Percentiles rank a stretch among this genome's conserved stretches.
Conservation (phyloP, 768 basidiomycete genomes). For the Suillus lakei region DNA sequence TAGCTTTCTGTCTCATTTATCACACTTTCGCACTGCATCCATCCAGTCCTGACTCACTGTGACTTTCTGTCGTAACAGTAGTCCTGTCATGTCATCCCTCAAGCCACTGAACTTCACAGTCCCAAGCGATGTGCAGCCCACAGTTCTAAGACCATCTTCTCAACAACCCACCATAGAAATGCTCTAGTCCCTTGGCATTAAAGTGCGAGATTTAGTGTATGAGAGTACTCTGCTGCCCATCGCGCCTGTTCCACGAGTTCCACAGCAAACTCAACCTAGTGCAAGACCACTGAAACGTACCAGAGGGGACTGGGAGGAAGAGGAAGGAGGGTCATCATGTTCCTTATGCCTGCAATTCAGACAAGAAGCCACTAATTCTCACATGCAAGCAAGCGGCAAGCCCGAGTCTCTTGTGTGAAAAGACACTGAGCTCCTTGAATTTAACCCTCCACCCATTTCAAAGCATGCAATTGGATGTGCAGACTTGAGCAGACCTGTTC, state of each 20-base stretch:
- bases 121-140: slow-evolving; percentile 18
- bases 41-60: no score
- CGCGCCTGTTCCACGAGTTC: slow-evolving; percentile 49
- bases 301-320: slow-evolving; percentile 37
- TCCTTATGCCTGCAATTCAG: slow-evolving; percentile 26
- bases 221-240: slow-evolving; percentile 70
- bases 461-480: slow-evolving; percentile 7
- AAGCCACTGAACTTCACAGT: slow-evolving; percentile 22
- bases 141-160: slow-evolving; percentile 13
- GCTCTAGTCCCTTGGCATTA: slow-evolving; percentile 41
- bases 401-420: slow-evolving; percentile 34
- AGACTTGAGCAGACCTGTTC: slow-evolving; percentile 11
- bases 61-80: no score
- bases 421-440: slow-evolving; percentile 39
- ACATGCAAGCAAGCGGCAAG: slow-evolving; percentile 21
- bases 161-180: slow-evolving; percentile 42
- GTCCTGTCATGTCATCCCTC: slow-evolving; percentile 26
- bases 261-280: slow-evolving; percentile 54
- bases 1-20: no score
- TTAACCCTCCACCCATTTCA: not conserved
- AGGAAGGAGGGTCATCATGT: slow-evolving; percentile 21
- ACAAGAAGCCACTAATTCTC: not conserved
- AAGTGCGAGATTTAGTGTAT: slow-evolving; percentile 67
- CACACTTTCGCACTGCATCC: no score
- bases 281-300: slow-evolving; percentile 43